Conservation (phyloP, 1,284 basidiomycete genomes). For the Coniophora puteana region DNA sequence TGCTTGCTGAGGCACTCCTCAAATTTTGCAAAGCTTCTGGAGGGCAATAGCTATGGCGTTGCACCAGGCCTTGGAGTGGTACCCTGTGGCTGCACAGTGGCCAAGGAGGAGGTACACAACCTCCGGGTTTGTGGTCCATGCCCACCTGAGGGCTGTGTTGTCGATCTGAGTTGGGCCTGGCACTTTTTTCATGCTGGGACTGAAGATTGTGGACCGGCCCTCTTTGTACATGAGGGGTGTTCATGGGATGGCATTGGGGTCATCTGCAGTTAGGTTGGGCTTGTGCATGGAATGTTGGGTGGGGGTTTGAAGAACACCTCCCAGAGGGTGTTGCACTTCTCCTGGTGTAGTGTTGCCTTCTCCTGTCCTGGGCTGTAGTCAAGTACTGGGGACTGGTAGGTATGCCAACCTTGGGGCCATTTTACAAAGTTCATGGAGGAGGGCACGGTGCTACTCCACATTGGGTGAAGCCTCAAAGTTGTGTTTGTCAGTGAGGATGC, state of each 20-base stretch:
- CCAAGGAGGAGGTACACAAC: neutral
- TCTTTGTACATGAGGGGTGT: neutral
- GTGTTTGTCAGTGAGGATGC: slow-evolving; percentile 7
- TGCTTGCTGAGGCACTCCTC: slow-evolving; percentile 23
- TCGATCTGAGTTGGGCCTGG: neutral
- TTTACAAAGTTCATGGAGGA: slow-evolving; percentile 12
- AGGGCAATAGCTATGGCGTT: neutral
- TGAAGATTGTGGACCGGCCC: neutral
- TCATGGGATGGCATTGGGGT: neutral
- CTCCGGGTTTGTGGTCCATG: neutral
- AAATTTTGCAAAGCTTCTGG: neutral
- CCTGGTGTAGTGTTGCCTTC: neutral
- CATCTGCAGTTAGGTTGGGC: neutral
- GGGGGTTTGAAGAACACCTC: slow-evolving; percentile 1
- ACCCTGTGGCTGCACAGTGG: neutral
- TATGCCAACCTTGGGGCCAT: neutral
- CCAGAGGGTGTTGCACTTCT: slow-evolving; percentile 2
- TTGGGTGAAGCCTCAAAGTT: slow-evolving; percentile 11
- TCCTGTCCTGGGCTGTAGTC: neutral
- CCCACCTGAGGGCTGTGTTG: neutral
- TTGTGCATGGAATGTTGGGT: neutral
- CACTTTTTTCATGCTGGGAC: neutral
- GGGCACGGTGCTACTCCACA: slow-evolving; percentile 21
- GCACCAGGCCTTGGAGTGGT: slow-evolving; percentile 1
- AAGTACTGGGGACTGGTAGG: neutral